Percentiles rank a stretch among this genome's conserved stretches.
phyloP scores from a whole-genome alignment of 2,329 filamentous ascomycete genomes.

The Fusarium udum region DNA sequence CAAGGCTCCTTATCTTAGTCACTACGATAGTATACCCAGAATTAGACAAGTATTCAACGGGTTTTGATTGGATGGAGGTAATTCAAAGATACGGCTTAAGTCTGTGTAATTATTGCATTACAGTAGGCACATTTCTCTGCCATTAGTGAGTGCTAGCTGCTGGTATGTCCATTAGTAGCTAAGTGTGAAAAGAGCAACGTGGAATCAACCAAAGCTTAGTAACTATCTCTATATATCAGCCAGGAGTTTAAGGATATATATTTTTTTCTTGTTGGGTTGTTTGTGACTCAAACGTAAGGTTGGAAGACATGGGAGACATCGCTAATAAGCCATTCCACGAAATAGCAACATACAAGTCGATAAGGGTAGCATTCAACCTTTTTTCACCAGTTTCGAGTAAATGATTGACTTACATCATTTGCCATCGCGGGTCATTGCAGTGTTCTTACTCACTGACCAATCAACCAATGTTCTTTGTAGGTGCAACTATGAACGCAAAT shows the following conservation, averaged over 20 bases:
- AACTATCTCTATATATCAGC: neutral
- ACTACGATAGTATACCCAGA: rapidly evolving
- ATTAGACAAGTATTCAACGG: neutral
- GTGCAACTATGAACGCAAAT: neutral
- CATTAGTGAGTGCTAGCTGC: neutral
- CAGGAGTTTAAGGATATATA: too few species aligned
- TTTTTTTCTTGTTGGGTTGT: rapidly evolving
- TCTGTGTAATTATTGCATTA: rapidly evolving
- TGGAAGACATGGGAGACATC: neutral
- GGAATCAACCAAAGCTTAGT: neutral
- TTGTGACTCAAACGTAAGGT: rapidly evolving
- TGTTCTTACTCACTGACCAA: rapidly evolving
- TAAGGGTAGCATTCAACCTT: rapidly evolving
- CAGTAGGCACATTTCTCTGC: neutral
- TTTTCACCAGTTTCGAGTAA: rapidly evolving
- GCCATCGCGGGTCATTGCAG: rapidly evolving
- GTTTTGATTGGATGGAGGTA: rapidly evolving
- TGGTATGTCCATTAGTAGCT: neutral
- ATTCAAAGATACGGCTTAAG: neutral
- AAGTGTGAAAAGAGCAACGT: too few species aligned
- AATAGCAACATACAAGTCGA: too few species aligned
- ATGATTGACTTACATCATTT: rapidly evolving
- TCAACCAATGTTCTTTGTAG: neutral
- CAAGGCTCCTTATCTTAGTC: neutral
- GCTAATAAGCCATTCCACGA: neutral